Base-by-base conservation (phyloP, 2,329 filamentous ascomycete genomes). In the Orbilia brochopaga region DNA sequence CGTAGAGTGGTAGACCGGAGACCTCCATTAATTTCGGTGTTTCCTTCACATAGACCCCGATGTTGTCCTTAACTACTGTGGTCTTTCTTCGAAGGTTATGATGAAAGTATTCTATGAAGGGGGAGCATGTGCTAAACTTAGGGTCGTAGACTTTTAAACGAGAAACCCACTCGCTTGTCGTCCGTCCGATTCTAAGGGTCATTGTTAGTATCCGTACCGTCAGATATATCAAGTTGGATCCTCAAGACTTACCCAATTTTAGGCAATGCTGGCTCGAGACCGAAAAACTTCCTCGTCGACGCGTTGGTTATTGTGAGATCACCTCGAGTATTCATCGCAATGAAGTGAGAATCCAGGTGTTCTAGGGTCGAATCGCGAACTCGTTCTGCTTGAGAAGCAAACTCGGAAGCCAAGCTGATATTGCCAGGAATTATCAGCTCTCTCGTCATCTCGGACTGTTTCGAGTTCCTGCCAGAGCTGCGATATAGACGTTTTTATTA, bases 1-100 rank as follows among this genome's bases (percentile, higher is more conserved):
- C 66, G 52, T 64, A 70, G 11, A 70, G 54, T 17, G 66, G 66
- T 27, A 64, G 50, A 46, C 66, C 66, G n/a, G 66, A 70, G 35
- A 70, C 48, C 42, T 70, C 66, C 59, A 70, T 64, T 42, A 70
- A 37, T 37, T 46, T 59, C 15, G 66, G 66, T 19, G 40, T 64
- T 52, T 70, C 66, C 44, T 70, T 70, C 66, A 70, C 66, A 60
- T 70, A 70, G 40, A 70, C 66, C 23, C 66, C 66, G 17, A 70
- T 64, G 59, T 59, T 70, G 53, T 70, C 66, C 54, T 70, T 70
- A 64, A 58, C 52, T 2, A 59, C 59, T 21, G 50, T 60, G 30
- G 66, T 40, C 32, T 70, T 70, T 52, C 66, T 59, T 30, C 66
- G 66, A 7, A 70, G 59, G 48, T 60, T 70, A 46, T 70, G 54